Evolutionary conservation across 1,139 yeast genomes (phyloP).

Genomic region (Saccharomycopsis hybrid): DNA sequence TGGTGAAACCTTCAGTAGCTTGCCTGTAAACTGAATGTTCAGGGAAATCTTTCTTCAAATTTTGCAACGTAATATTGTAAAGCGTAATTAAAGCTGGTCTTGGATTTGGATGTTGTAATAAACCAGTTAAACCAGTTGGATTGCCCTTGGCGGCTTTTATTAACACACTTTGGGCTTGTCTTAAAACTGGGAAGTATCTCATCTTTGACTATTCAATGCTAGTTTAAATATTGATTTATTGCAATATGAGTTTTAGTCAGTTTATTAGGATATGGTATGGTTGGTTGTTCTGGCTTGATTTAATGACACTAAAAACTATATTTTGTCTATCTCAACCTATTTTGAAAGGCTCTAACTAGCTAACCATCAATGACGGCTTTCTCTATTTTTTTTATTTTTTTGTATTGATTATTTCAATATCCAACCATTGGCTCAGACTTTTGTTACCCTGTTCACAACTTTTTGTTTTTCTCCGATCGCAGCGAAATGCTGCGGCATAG

Average conservation of each 20-base stretch:
- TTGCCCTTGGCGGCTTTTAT: conserved; percentile 61
- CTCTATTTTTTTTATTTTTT: background rate
- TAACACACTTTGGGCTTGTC: conserved; percentile 44
- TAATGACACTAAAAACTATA: too few relatives aligned
- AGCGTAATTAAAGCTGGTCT: conserved; percentile 70
- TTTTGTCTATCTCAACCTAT: too few relatives aligned
- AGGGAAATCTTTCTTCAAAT: conserved; percentile 58
- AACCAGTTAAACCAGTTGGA: conserved; percentile 77
- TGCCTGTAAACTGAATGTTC: conserved; percentile 67
- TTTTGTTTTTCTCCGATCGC: too few relatives aligned
- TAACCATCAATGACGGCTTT: too few relatives aligned
- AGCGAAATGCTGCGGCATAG: too few relatives aligned
- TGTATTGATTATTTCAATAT: conserved; percentile 5
- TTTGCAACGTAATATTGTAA: conserved; percentile 61
- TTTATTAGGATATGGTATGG: background rate
- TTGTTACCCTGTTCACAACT: too few relatives aligned
- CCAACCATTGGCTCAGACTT: conserved; percentile 5
- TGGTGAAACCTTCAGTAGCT: conserved; percentile 67
- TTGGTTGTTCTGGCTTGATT: background rate
- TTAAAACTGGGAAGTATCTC: conserved; percentile 35
- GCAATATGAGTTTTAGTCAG: background rate
- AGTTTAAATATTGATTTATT: too few relatives aligned
- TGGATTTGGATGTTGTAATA: conserved; percentile 77
- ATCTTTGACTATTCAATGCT: conserved; percentile 27
- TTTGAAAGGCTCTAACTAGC: too few relatives aligned